Conservation (phyloP, 2,329 filamentous ascomycete genomes). For the Pseudopyrenochaeta lycopersici region DNA sequence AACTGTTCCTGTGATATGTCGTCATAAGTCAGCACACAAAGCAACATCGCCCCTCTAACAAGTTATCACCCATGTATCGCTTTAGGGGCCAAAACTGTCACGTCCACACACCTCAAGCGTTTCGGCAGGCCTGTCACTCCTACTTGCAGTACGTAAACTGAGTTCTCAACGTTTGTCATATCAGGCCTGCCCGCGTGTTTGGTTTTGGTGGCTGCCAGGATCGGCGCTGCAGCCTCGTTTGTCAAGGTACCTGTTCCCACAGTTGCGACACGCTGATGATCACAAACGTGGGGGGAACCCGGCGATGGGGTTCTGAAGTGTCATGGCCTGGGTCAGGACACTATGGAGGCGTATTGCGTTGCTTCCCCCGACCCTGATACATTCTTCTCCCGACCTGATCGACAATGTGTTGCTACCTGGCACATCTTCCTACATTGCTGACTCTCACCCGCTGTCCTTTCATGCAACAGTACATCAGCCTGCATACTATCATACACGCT, state of each 20-base stretch:
- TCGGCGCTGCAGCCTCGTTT: slow-evolving; percentile 6
- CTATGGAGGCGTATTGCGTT: too few species aligned
- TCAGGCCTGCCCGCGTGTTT: slow-evolving; percentile 5
- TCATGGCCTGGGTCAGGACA: too few species aligned
- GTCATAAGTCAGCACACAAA: slow-evolving; percentile 5
- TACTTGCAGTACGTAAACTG: slow-evolving; percentile 9
- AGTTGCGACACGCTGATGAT: not conserved
- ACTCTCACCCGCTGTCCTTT: not conserved
- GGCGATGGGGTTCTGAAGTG: too few species aligned
- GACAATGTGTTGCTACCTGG: not conserved
- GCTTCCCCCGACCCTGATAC: too few species aligned
- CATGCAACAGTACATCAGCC: slow-evolving; percentile 6
- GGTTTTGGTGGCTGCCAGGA: slow-evolving; percentile 1
- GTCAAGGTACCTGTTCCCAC: not conserved
- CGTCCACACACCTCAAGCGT: not conserved
- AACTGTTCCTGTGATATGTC: not conserved
- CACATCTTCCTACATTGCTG: not conserved
- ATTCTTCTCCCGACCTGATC: not conserved
- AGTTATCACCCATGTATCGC: not conserved
- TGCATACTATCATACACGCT: slow-evolving; percentile 5
- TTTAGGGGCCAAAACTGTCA: not conserved
- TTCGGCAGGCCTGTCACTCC: not conserved
- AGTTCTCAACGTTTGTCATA: slow-evolving; percentile 5
- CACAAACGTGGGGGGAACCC: slow-evolving; percentile 1
- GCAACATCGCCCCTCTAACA: not conserved